A percentile compares a stretch with the other conserved stretches of the same genome.
phyloP scores from a whole-genome alignment of 2,329 filamentous ascomycete species.

The Clathrospora elynae region DNA sequence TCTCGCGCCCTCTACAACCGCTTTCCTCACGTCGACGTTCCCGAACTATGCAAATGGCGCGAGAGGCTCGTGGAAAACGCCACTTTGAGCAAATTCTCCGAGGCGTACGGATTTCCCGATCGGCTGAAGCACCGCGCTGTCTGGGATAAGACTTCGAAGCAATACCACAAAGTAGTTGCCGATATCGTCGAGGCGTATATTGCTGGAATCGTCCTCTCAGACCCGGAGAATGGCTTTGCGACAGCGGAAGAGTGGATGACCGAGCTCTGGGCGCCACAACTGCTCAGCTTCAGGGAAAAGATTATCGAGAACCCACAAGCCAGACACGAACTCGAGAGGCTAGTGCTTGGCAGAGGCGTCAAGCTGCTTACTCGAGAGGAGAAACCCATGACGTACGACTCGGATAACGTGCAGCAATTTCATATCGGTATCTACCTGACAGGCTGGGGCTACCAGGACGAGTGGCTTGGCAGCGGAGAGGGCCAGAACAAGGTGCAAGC shows the following conservation, averaged over 20 bases:
- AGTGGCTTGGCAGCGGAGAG: constrained; percentile 66
- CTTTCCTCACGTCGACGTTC: constrained; percentile 68
- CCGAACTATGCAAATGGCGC: constrained; percentile 74
- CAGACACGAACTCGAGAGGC: constrained; percentile 47
- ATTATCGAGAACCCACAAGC: constrained; percentile 47
- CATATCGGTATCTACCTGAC: constrained; percentile 68
- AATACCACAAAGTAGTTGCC: constrained; percentile 71
- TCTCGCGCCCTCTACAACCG: constrained; percentile 75
- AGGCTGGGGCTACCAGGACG: constrained; percentile 69
- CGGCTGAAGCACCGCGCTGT: constrained; percentile 60
- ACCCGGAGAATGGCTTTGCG: constrained; percentile 65
- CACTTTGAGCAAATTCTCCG: constrained; percentile 72
- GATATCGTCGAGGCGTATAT: constrained; percentile 94
- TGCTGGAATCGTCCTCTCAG: constrained; percentile 74
- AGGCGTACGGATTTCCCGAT: constrained; percentile 71
- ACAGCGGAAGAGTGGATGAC: constrained; percentile 73
- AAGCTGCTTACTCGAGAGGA: constrained; percentile 57
- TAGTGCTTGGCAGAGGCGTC: constrained; percentile 40
- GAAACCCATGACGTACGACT: constrained; percentile 56
- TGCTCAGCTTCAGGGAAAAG: constrained; percentile 37
- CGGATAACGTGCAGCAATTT: constrained; percentile 61
- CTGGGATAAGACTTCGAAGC: constrained; percentile 38
- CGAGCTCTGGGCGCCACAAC: constrained; percentile 66
- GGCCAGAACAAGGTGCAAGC: constrained; percentile 72
- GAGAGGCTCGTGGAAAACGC: constrained; percentile 82